Evolutionary conservation across 306 rosid species (phyloP).

Genomic region (Senna tora): DNA sequence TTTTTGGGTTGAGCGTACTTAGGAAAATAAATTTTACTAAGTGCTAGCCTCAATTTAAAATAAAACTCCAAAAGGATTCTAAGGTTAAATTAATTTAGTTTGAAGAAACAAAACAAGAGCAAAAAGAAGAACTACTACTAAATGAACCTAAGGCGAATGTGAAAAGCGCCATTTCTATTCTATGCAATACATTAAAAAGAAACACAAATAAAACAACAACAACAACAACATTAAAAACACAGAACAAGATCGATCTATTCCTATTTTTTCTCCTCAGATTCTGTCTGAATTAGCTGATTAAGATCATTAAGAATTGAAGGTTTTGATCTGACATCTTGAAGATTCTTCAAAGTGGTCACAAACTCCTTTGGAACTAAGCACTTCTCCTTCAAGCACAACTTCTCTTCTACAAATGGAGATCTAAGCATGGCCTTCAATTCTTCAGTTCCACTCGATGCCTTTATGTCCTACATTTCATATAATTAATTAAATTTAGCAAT

Average conservation of each 20-base stretch:
- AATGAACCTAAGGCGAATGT: not conserved
- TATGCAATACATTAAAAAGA: not conserved
- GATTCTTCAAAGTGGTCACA: conserved; percentile 35
- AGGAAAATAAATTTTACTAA: too few relatives aligned
- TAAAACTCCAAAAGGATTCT: not conserved
- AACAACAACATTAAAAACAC: not conserved
- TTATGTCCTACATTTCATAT: not conserved
- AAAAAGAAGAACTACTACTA: not conserved
- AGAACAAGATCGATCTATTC: not conserved
- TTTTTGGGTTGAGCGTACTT: too few relatives aligned
- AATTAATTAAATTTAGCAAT: too few relatives aligned
- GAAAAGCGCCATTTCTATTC: not conserved
- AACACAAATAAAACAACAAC: not conserved
- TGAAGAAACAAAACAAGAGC: not conserved
- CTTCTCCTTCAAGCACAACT: conserved; percentile 56
- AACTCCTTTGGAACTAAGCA: conserved; percentile 56
- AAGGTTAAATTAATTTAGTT: not conserved
- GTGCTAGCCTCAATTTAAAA: too few relatives aligned
- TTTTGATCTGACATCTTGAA: conserved; percentile 28
- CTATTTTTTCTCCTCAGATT: not conserved
- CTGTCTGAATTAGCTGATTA: conserved; percentile 29
- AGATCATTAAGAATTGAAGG: conserved; percentile 41
- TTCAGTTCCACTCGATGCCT: not conserved
- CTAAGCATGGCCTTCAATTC: conserved; percentile 38
- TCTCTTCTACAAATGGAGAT: conserved; percentile 54